A percentile compares a stretch with the other conserved stretches of the same genome.
phyloP scores from a whole-genome alignment of 768 basidiomycete genomes.

The Hericium coralloides region DNA sequence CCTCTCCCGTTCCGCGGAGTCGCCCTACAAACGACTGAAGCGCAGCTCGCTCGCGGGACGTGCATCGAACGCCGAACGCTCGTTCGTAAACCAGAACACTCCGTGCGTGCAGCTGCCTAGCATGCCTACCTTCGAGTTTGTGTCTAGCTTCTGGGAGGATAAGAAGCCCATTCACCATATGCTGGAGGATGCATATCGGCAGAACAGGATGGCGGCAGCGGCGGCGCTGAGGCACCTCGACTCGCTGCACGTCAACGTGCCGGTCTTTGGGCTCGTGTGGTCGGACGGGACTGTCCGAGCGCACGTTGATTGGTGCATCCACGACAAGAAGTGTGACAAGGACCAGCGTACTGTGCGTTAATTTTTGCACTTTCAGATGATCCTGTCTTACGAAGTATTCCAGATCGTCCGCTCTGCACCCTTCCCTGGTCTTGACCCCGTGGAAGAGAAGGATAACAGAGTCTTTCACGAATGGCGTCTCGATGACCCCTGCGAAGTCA shows the following conservation, averaged over 20 bases:
- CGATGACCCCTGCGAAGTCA: slow-evolving; percentile 33
- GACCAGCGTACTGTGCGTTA: slow-evolving; percentile 2
- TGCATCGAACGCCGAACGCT: slow-evolving; percentile 32
- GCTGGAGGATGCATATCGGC: slow-evolving; percentile 45
- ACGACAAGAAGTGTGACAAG: background rate
- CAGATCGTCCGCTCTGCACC: slow-evolving; percentile 44
- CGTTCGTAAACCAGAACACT: slow-evolving; percentile 44
- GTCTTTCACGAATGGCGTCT: slow-evolving; percentile 44
- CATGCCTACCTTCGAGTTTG: slow-evolving; percentile 41
- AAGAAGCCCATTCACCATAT: slow-evolving; percentile 44
- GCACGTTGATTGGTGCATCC: slow-evolving; percentile 46
- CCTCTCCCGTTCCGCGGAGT: slow-evolving; percentile 35
- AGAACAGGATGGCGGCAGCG: slow-evolving; percentile 49
- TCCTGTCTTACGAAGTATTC: background rate
- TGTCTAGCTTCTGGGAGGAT: slow-evolving; percentile 49
- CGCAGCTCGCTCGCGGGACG: slow-evolving; percentile 27
- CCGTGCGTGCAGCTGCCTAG: slow-evolving; percentile 39
- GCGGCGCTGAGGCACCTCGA: slow-evolving; percentile 41
- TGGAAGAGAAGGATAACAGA: slow-evolving; percentile 15
- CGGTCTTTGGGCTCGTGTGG: slow-evolving; percentile 48
- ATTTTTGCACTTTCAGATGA: background rate
- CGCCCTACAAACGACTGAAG: slow-evolving; percentile 40
- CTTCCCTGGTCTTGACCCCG: slow-evolving; percentile 22
- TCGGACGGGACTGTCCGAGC: slow-evolving; percentile 41
- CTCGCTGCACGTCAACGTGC: slow-evolving; percentile 34